Evolutionary conservation across 1,284 basidiomycete species (phyloP).

Genomic region (Nidula niveotomentosa): DNA sequence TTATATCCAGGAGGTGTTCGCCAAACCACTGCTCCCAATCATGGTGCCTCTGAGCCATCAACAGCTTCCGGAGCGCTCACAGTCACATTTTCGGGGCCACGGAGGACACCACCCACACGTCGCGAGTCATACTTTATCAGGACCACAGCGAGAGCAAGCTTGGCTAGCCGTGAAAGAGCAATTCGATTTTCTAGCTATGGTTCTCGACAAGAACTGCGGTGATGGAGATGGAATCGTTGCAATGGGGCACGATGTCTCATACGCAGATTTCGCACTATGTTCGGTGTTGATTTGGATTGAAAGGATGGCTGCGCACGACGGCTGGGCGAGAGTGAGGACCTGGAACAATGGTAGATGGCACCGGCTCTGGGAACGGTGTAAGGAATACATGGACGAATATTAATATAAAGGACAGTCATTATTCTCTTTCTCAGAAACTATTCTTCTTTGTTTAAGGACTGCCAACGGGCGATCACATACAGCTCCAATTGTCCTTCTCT

Average conservation of each 20-base stretch:
- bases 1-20: constrained; percentile 64
- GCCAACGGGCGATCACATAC: too few relatives aligned
- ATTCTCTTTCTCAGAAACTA: not conserved
- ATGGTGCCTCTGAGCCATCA: constrained; percentile 69
- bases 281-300: constrained; percentile 72
- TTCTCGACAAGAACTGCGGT: constrained; percentile 63
- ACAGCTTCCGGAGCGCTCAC: constrained; percentile 52
- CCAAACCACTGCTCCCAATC: constrained; percentile 65
- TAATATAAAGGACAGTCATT: constrained; percentile 9
- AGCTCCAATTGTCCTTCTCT: not conserved
- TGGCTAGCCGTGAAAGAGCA: constrained; percentile 65
- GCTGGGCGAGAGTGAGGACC: constrained; percentile 57
- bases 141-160: constrained; percentile 55
- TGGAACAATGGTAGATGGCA: constrained; percentile 69
- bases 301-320: constrained; percentile 63
- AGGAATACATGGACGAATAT: constrained; percentile 59
- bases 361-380: constrained; percentile 56
- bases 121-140: constrained; percentile 17
- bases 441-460: not conserved
- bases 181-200: constrained; percentile 59
- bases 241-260: constrained; percentile 63
- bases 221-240: constrained; percentile 63
- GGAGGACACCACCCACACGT: constrained; percentile 12
- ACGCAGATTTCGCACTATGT: constrained; percentile 71
- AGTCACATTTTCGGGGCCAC: constrained; percentile 43